Percentiles rank a stretch among this genome's conserved stretches.
phyloP scores from a whole-genome alignment of 176 grass and related monocot species.

The Paspalum vaginatum region DNA sequence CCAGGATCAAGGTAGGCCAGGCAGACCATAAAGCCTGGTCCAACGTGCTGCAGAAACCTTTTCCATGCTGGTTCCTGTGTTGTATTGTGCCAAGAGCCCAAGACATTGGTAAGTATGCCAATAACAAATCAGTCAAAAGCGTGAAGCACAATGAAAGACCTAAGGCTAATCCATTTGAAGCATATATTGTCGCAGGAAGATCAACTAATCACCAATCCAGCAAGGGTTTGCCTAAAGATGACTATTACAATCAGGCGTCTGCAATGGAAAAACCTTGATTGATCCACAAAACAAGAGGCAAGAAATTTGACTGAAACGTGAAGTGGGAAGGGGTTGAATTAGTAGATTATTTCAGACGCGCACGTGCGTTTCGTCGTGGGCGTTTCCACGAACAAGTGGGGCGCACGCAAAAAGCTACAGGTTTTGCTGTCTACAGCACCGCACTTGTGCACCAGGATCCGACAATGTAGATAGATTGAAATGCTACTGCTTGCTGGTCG shows the following conservation, averaged over 20 bases:
- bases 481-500: not conserved
- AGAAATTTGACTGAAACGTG: not conserved
- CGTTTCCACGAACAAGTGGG: not conserved
- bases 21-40: conserved; percentile 83
- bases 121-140: not conserved
- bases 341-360: too few relatives aligned
- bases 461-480: not conserved
- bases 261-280: too few relatives aligned
- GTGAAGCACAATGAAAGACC: not conserved
- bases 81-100: too few relatives aligned
- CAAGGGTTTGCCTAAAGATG: too few relatives aligned
- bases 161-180: not conserved
- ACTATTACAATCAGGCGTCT: too few relatives aligned
- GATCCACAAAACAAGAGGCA: too few relatives aligned
- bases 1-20: conserved; percentile 88
- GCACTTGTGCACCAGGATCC: not conserved
- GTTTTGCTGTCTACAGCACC: too few relatives aligned
- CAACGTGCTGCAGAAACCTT: conserved; percentile 69
- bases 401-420: not conserved
- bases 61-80: conserved; percentile 66
- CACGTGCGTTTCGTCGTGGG: not conserved
- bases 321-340: too few relatives aligned
- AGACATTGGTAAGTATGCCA: not conserved
- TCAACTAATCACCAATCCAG: too few relatives aligned
- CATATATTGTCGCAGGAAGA: too few relatives aligned